Evolutionary conservation across 2,329 filamentous ascomycete genomes (phyloP), one percentile per base, ranked within the genome.

Genomic region (Rugonectria rugulosa): DNA sequence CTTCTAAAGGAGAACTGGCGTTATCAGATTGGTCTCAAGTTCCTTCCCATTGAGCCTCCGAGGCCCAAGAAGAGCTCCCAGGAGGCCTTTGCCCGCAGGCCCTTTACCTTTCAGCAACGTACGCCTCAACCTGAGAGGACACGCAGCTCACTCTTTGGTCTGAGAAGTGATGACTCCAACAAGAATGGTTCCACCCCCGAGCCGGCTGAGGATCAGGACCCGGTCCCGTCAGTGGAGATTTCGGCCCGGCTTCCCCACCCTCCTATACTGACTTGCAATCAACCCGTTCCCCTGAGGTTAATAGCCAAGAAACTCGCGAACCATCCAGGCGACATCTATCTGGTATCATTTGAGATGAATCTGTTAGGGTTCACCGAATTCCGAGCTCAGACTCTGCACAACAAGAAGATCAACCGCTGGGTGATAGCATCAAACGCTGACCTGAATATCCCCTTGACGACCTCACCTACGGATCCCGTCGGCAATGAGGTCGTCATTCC

Each of bases 1-100:
- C 82, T 97, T 56, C 91, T 96, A 74, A 94, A 94, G 70, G 92
- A 97, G 75, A 97, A 97, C 68, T 90, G 92, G 73, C 82, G 93
- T 17, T 80, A 81, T 60, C 78, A 84, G 59, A 69, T 81, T 29
- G 86, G 87, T 29, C 89, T 97, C 75, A 94, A 91, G 55, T 95
- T 99, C 71, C 81, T 97, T 31, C 95, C 95, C 5, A 94, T 98
- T 63, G 95, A 99, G 72, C 91, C 92, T 6, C 93, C 94, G 1
- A 82, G 93, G 36, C 86, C 86, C 1, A 78, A 83, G 5, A 77
- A 80, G 40, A 82, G 86, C 1, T 84, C 85, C 20, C 88, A 92
- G 62, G 93, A 98, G 73, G 88, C 89, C 2, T 99, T 91, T 75
- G 95, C 93, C 2, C 82, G 92, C 54, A 84, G 94, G 19, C 85